Conservation (phyloP, 495 filamentous ascomycete genomes). For the Penicillium goetzii region DNA sequence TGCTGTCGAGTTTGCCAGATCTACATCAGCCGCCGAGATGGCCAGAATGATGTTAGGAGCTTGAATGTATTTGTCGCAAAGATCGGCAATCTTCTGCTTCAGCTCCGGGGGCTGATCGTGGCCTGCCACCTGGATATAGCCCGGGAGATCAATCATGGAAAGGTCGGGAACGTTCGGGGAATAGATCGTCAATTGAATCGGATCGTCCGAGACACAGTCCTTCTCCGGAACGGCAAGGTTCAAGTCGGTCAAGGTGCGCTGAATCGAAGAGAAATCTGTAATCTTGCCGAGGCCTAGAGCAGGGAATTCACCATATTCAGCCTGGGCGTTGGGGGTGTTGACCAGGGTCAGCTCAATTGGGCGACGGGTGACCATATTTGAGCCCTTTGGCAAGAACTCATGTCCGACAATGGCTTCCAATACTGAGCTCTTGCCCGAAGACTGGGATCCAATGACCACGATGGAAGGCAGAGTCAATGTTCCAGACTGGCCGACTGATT, state of each 20-base stretch:
- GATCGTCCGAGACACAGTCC: constrained; percentile 94
- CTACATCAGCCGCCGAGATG: constrained; percentile 96
- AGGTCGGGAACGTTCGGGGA: constrained; percentile 95
- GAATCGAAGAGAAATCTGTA: constrained; percentile 90
- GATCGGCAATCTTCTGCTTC: constrained; percentile 92
- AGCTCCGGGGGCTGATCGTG: constrained; percentile 88
- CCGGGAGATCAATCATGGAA: constrained; percentile 93
- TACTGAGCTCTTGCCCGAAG: constrained; percentile 97
- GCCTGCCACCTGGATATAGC: constrained; percentile 94
- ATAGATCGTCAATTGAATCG: constrained; percentile 92
- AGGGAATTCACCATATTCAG: constrained; percentile 96
- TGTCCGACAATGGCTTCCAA: constrained; percentile 97
- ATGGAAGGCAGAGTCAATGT: constrained; percentile 90
- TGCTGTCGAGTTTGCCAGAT: constrained; percentile 94
- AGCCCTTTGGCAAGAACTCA: constrained; percentile 95
- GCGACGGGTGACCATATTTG: constrained; percentile 96
- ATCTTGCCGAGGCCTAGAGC: constrained; percentile 88
- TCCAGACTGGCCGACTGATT: constrained; percentile 87
- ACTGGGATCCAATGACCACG: constrained; percentile 97
- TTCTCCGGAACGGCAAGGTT: constrained; percentile 89
- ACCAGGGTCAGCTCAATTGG: constrained; percentile 97
- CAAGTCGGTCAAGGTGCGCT: constrained; percentile 90
- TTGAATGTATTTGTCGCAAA: constrained; percentile 98
- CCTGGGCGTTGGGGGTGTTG: constrained; percentile 88
- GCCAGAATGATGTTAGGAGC: constrained; percentile 94